A percentile compares a stretch with the other conserved stretches of the same genome.
phyloP scores from a whole-genome alignment of 768 basidiomycete species.

The Phaffia tasmanica region DNA sequence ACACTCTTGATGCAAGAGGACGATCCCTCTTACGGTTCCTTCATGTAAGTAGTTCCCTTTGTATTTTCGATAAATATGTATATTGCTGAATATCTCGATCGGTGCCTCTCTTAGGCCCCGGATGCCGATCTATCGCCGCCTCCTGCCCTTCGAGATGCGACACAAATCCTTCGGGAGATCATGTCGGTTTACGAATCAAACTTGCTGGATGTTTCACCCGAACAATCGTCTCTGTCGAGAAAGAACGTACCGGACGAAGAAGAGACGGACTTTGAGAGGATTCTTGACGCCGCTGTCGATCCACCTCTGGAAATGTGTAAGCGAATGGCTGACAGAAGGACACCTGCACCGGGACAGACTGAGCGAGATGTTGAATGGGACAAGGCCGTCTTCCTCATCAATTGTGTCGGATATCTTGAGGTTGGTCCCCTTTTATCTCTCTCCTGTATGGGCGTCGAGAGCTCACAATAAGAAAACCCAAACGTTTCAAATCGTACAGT shows the following conservation, averaged over 20 bases:
- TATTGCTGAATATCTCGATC: conserved; percentile 39
- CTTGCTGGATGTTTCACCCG: conserved; percentile 52
- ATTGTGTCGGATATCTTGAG: conserved; percentile 71
- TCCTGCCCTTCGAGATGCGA: conserved; percentile 64
- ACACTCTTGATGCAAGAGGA: conserved; percentile 74
- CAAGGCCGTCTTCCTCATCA: conserved; percentile 66
- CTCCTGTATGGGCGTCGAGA: too few species aligned
- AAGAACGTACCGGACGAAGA: conserved; percentile 21
- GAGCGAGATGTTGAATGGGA: conserved; percentile 66
- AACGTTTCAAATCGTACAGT: conserved; percentile 23
- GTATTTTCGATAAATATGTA: background rate
- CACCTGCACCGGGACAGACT: conserved; percentile 14
- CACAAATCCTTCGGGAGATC: conserved; percentile 73
- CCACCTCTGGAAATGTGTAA: conserved; percentile 69
- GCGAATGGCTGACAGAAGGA: conserved; percentile 47
- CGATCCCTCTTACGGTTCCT: conserved; percentile 47
- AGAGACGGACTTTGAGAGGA: conserved; percentile 51
- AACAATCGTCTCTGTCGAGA: background rate
- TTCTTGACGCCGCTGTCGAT: conserved; percentile 73
- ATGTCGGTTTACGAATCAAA: conserved; percentile 82
- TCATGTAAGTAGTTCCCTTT: conserved; percentile 36
- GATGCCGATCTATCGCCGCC: conserved; percentile 67
- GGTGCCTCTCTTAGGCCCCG: conserved; percentile 33
- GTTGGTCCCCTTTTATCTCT: conserved; percentile 44
- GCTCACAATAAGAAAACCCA: too few species aligned